A percentile compares a stretch with the other conserved stretches of the same genome.
Conservation (phyloP, 768 basidiomycete genomes). For the Multifurca ochricompacta region DNA sequence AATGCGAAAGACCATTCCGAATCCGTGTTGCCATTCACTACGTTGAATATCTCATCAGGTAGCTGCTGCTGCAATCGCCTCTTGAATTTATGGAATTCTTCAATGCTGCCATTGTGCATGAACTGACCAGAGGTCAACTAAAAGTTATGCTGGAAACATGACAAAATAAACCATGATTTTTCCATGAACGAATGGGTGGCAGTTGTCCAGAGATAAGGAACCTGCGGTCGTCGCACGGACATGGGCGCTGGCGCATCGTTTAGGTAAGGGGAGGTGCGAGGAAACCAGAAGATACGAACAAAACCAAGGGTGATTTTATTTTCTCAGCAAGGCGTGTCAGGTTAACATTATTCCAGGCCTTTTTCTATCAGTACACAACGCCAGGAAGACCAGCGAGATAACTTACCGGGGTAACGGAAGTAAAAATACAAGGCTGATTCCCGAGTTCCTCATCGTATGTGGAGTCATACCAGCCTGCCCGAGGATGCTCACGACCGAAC, state of each 20-base stretch:
- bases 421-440: conserved; percentile 89
- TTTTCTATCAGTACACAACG: not conserved
- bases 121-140: conserved; percentile 43
- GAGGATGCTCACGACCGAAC: not conserved
- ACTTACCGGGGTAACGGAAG: conserved; percentile 83
- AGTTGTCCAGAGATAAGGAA: conserved; percentile 86
- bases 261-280: not conserved
- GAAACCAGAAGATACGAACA: conserved; percentile 42
- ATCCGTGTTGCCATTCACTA: conserved; percentile 95
- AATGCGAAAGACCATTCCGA: conserved; percentile 97
- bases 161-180: conserved; percentile 71
- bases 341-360: conserved; percentile 98
- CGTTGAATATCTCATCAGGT: conserved; percentile 77
- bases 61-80: conserved; percentile 68
- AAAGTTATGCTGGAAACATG: not conserved
- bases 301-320: conserved; percentile 92
- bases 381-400: not conserved
- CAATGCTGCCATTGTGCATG: conserved; percentile 97
- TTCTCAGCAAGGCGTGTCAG: conserved; percentile 92
- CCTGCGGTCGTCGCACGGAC: conserved; percentile 93
- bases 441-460: conserved; percentile 77
- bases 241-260: conserved; percentile 51
- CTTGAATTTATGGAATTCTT: conserved; percentile 75
- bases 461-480: conserved; percentile 88
- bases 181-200: conserved; percentile 89